Percentiles rank a stretch among this genome's conserved stretches.
Conservation (phyloP, 2,329 filamentous ascomycete genomes). For the Daldinia sp. region DNA sequence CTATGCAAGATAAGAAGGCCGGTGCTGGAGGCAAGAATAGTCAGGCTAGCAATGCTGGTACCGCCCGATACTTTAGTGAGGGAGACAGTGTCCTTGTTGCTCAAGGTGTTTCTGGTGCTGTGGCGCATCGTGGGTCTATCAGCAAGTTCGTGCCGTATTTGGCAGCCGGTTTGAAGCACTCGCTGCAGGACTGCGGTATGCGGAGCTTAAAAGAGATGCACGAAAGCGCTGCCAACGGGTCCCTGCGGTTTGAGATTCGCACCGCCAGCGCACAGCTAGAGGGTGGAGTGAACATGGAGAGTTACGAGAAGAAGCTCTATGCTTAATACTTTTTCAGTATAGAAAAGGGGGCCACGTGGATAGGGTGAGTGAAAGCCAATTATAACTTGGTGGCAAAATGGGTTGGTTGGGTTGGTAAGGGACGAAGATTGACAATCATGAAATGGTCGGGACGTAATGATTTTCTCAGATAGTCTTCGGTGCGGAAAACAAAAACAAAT, state of each 20-base stretch:
- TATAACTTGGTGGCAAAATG: not conserved
- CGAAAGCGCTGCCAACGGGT: constrained; percentile 77
- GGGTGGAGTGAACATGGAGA: constrained; percentile 98
- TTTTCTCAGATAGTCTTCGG: constrained; percentile 36
- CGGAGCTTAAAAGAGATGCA: constrained; percentile 83
- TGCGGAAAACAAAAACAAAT: constrained; percentile 37
- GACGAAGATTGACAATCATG: constrained; percentile 8
- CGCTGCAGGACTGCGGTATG: constrained; percentile 93
- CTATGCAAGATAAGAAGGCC: constrained; percentile 99
- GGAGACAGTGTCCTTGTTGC: constrained; percentile 94
- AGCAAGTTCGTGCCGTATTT: constrained; percentile 97
- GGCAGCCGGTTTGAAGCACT: constrained; percentile 95
- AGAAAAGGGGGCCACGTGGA: constrained; percentile 1
- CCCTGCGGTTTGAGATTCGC: constrained; percentile 90
- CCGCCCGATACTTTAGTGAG: constrained; percentile 98
- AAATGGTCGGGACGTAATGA: constrained; percentile 19
- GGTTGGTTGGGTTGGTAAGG: constrained; percentile 4
- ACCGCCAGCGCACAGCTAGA: constrained; percentile 96
- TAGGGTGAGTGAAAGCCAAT: not conserved
- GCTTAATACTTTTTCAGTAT: constrained; percentile 65
- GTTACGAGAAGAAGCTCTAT: constrained; percentile 99
- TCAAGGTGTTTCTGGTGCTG: constrained; percentile 91
- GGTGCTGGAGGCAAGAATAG: constrained; percentile 77
- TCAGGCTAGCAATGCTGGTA: constrained; percentile 90
- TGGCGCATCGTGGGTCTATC: constrained; percentile 85